These are phyloP conservation scores for Erigeron philadelphicus DNA, from an alignment of 140 eudicot species.

Conservation along the genomic window DNA sequence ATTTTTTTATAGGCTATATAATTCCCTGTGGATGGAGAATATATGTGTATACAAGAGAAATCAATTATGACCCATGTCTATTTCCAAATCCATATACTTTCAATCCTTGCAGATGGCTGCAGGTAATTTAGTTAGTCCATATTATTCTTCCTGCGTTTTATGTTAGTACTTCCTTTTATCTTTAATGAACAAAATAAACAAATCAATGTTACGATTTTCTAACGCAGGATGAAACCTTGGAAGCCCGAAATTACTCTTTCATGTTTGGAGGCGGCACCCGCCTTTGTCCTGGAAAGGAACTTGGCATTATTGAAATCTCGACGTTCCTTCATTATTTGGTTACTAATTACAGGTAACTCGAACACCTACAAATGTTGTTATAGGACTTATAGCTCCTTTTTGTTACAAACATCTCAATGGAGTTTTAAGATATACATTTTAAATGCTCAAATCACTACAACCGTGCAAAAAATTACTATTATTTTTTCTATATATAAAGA, in stretches of 20 bases:
- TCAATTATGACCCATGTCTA: conserved; percentile 63
- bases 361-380: not conserved
- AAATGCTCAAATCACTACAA: no score
- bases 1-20: conserved; percentile 48
- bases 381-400: no score
- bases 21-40: conserved; percentile 94
- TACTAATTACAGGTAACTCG: conserved; percentile 62
- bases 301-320: conserved; percentile 84
- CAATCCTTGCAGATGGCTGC: conserved; percentile 98
- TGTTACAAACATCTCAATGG: no score
- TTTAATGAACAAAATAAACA: not conserved
- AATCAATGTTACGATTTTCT: not conserved
- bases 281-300: conserved; percentile 91
- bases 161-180: not conserved
- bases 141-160: not conserved
- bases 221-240: conserved; percentile 59
- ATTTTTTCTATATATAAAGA: no score
- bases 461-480: no score
- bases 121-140: conserved; percentile 28
- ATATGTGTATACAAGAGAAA: conserved; percentile 86
- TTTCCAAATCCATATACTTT: conserved; percentile 79
- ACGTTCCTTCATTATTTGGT: conserved; percentile 84
- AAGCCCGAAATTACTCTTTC: conserved; percentile 57
- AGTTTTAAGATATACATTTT: no score
- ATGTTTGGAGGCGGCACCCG: conserved; percentile 91